Evolutionary conservation across 768 basidiomycete genomes (phyloP).

Genomic region (Pholiota molesta): DNA sequence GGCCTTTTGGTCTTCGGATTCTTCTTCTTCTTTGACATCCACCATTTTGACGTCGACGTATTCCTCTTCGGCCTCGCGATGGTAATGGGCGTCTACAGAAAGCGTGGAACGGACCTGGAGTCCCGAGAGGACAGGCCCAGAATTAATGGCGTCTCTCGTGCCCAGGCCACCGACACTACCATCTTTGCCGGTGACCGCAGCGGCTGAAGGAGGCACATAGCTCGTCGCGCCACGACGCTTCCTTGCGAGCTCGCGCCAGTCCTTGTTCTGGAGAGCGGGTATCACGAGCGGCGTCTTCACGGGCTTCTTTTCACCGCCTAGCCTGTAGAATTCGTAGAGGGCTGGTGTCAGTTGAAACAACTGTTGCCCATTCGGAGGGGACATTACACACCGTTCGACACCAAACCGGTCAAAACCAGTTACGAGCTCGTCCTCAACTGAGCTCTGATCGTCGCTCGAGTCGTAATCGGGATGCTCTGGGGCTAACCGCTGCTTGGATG

Average conservation of each 20-base stretch:
- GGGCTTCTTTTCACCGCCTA: constrained; percentile 47
- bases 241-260: constrained; percentile 85
- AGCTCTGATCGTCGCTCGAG: constrained; percentile 65
- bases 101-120: constrained; percentile 51
- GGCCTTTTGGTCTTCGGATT: constrained; percentile 79
- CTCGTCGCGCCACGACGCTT: constrained; percentile 57
- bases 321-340: constrained; percentile 34
- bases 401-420: constrained; percentile 74
- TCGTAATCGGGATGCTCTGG: constrained; percentile 36
- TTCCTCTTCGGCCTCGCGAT: constrained; percentile 23
- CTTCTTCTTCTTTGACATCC: constrained; percentile 33
- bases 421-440: constrained; percentile 65
- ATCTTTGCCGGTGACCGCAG: constrained; percentile 59
- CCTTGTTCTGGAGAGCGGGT: constrained; percentile 81
- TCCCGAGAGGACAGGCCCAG: constrained; percentile 71
- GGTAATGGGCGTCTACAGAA: constrained; percentile 29
- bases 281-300: constrained; percentile 75
- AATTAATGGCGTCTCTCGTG: constrained; percentile 74
- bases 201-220: constrained; percentile 69
- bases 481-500: neutral
- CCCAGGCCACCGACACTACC: constrained; percentile 81
- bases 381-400: constrained; percentile 81
- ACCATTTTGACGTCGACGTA: constrained; percentile 33
- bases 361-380: constrained; percentile 31
- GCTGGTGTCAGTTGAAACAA: constrained; percentile 79